Percentiles rank a stretch among this genome's conserved stretches.
phyloP scores from a whole-genome alignment of 176 grass and related monocot species.

The Ampelocalamus luodianensis region DNA sequence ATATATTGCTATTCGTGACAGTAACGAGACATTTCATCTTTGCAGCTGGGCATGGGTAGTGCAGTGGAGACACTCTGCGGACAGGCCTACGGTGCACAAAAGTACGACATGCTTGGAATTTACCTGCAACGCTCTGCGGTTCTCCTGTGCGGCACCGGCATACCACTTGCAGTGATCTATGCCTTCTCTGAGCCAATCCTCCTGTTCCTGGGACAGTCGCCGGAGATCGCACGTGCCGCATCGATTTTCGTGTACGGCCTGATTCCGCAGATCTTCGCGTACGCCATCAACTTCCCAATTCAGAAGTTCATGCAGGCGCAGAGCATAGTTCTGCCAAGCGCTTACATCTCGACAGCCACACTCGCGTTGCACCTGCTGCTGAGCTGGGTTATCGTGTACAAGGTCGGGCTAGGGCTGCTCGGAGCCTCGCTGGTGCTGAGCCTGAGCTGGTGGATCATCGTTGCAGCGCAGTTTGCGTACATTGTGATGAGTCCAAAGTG shows the following conservation, averaged over 20 bases:
- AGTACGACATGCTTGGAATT: conserved; percentile 80
- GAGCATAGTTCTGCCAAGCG: conserved; percentile 71
- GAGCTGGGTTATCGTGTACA: conserved; percentile 61
- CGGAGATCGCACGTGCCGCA: conserved; percentile 54
- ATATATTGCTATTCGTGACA: background rate
- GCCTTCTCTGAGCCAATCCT: conserved; percentile 57
- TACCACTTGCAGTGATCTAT: conserved; percentile 54
- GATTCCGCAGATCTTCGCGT: conserved; percentile 71
- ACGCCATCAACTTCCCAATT: conserved; percentile 65
- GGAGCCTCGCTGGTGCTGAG: conserved; percentile 64
- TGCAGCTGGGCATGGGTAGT: conserved; percentile 87
- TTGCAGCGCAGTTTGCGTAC: conserved; percentile 52
- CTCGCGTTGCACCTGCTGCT: conserved; percentile 52
- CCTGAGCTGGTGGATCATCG: conserved; percentile 52
- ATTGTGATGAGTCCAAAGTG: conserved; percentile 40
- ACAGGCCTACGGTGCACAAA: conserved; percentile 78
- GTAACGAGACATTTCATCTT: background rate
- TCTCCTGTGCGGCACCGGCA: conserved; percentile 51
- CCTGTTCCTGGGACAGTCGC: conserved; percentile 51
- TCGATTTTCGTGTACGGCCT: conserved; percentile 62
- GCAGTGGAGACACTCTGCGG: conserved; percentile 91
- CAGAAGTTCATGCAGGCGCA: conserved; percentile 79
- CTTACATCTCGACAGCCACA: conserved; percentile 60
- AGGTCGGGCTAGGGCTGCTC: conserved; percentile 48
- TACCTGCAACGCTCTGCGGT: conserved; percentile 85